Evolutionary conservation across 1,284 basidiomycete genomes (phyloP).

Genomic region (Singerocomus inundabilis): DNA sequence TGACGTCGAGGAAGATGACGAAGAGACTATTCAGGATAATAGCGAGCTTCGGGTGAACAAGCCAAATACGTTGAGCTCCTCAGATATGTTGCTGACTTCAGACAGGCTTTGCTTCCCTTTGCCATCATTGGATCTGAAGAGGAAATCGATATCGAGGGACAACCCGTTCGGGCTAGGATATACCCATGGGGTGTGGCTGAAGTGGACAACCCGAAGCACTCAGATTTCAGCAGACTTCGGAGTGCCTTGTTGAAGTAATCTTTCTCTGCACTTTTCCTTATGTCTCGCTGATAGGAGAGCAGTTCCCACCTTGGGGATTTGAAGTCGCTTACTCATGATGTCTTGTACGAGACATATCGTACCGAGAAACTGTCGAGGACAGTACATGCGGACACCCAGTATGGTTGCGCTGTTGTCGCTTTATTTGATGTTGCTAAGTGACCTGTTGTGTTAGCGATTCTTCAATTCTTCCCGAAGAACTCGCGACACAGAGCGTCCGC

Average conservation of each 20-base stretch:
- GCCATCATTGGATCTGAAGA: conserved; percentile 98
- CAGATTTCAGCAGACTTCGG: conserved; percentile 92
- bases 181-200: conserved; percentile 99
- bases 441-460: conserved; percentile 57
- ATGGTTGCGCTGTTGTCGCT: conserved; percentile 31
- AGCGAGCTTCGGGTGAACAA: conserved; percentile 79
- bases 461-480: conserved; percentile 91
- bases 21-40: conserved; percentile 98
- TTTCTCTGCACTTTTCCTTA: background rate
- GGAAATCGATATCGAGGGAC: conserved; percentile 91
- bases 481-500: conserved; percentile 94
- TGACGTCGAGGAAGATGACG: conserved; percentile 98
- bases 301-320: conserved; percentile 95
- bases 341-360: conserved; percentile 94
- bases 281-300: conserved; percentile 11
- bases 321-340: conserved; percentile 94
- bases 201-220: conserved; percentile 98
- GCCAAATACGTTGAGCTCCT: background rate
- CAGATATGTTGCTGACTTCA: conserved; percentile 2
- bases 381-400: conserved; percentile 84
- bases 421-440: conserved; percentile 15
- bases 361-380: conserved; percentile 97
- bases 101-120: conserved; percentile 86
- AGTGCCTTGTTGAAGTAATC: conserved; percentile 84
- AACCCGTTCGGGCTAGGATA: conserved; percentile 86